Base-by-base conservation (phyloP, 2,329 filamentous ascomycete genomes). In the Berkeleyomyces rouxiae region DNA sequence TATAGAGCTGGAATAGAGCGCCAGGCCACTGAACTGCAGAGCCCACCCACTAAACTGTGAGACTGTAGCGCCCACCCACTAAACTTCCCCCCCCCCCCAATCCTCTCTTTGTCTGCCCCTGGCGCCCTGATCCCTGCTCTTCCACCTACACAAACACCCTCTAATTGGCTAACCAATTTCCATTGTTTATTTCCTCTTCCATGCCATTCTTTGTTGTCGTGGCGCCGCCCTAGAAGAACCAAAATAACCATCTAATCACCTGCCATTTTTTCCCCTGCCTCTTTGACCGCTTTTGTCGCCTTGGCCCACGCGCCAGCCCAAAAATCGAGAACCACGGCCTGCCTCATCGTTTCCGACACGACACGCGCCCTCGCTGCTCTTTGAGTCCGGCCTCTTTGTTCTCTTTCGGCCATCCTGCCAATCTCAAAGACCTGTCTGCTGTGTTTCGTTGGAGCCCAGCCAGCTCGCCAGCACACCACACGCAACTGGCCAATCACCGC, bases 201-300 rank as follows among this genome's bases (percentile, higher is more conserved):
- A 3, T 53, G 9, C 33, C 42, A 47, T 59, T 51, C 36, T 59
- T 63, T 63, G 47, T 59, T 59, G 60, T 59, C 58, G 49, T 59
- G 59, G 55, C 59, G 47, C 55, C 61, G 39, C 58, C 57, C 57
- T 13, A 59, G 16, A 36, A 59, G 11, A 59, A 31, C 39, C 53
- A 40, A 53, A 43, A 43, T 23, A 23, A 33, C 46, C 37, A 4
- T 13, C n/a, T 10, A 5, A 10, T 53, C 23, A 11, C 7, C 9
- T 53, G 46, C 7, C 11, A 9, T 11, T 31, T 33, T 13, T 55
- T 55, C 37, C n/a, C 11, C 13, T 55, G 31, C 13, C 11, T 37
- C 23, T 55, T 37, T 55, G 11, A 58, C 55, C 9, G 13, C 43
- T 46, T 46, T 3, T 4, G 43, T n/a, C 4, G 43, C 43, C 23